These are phyloP conservation scores for Solanum pennellii DNA, from an alignment of 257 asterid genomes.

Conservation along the genomic window DNA sequence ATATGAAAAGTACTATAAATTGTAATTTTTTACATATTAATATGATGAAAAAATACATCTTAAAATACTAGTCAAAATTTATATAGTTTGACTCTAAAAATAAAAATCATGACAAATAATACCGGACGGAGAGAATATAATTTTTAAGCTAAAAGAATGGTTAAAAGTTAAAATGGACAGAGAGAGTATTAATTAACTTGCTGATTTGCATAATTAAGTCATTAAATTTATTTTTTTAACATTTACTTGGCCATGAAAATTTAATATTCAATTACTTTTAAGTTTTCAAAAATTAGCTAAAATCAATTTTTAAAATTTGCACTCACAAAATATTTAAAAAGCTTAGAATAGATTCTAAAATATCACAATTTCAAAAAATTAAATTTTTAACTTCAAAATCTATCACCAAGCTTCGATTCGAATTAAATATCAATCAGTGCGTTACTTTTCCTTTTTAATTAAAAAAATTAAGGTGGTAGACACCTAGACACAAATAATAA, in stretches of 20 bases:
- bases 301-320: not conserved
- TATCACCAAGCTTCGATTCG: too few relatives aligned
- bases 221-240: not conserved
- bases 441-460: not conserved
- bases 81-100: too few relatives aligned
- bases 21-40: too few relatives aligned
- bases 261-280: not conserved
- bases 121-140: fast-evolving
- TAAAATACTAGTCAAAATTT: too few relatives aligned
- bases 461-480: not conserved
- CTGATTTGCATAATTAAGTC: not conserved
- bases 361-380: not conserved
- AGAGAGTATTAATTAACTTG: not conserved
- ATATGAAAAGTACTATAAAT: too few relatives aligned
- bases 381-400: not conserved
- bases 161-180: not conserved
- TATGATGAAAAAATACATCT: too few relatives aligned
- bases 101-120: too few relatives aligned
- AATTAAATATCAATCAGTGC: not conserved
- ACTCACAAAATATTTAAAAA: not conserved
- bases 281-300: not conserved
- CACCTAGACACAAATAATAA: not conserved
- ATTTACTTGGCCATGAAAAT: not conserved
- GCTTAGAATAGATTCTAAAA: not conserved
- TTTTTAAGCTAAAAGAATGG: not conserved